These are phyloP conservation scores for Coemansia interrupta DNA, from an alignment of 192 early-diverging fungal genomes.

Conservation along the genomic window DNA sequence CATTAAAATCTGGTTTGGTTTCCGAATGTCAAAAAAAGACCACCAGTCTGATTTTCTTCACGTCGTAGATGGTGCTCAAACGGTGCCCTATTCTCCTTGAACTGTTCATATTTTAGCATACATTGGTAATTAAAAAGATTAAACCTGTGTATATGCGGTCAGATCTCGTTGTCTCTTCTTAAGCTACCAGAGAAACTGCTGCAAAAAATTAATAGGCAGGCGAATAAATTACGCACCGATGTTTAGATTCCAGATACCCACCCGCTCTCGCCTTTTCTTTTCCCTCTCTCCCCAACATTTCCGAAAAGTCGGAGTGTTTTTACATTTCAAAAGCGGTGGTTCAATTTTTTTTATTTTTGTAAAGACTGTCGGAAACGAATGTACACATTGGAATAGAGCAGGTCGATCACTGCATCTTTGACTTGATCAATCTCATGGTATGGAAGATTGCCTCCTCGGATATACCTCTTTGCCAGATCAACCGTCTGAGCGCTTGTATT, in stretches of 20 bases:
- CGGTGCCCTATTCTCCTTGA: neutral
- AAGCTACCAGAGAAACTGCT: too few species aligned
- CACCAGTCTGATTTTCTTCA: neutral
- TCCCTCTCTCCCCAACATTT: neutral
- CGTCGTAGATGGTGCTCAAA: neutral
- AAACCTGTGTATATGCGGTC: too few species aligned
- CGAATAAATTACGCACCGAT: neutral
- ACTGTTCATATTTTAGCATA: too few species aligned
- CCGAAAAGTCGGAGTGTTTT: neutral
- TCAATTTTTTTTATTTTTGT: neutral
- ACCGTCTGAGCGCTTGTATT: constrained; percentile 16
- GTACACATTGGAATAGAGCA: constrained; percentile 39
- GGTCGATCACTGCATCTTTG: constrained; percentile 28
- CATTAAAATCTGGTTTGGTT: constrained; percentile 6
- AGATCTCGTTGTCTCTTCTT: too few species aligned
- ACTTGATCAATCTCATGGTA: constrained; percentile 24
- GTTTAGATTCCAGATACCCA: neutral
- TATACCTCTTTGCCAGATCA: constrained; percentile 6
- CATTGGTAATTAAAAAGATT: too few species aligned
- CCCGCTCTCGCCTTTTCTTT: neutral
- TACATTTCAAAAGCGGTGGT: neutral
- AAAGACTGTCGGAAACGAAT: constrained; percentile 17
- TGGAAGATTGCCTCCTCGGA: constrained; percentile 13
- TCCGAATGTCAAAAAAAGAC: constrained; percentile 5
- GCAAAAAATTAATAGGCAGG: neutral